phyloP scores from a whole-genome alignment of 1,284 basidiomycete genomes.

The Sanghuangporus weigelae region DNA sequence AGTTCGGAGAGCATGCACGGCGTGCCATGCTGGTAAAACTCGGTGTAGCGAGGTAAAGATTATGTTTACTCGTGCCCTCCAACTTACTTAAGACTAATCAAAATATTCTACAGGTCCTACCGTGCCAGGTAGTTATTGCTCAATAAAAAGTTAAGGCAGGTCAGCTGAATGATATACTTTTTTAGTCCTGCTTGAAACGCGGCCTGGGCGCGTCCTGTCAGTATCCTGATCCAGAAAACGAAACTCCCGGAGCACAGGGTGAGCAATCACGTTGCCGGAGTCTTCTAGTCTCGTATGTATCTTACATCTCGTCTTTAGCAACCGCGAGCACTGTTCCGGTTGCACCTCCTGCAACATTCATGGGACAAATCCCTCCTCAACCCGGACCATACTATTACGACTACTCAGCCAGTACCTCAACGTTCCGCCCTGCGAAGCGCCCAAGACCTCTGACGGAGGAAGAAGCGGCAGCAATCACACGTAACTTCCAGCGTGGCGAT shows the following conservation, averaged over 20 bases:
- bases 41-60: constrained; percentile 54
- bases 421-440: constrained; percentile 70
- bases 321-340: neutral
- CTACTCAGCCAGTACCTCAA: constrained; percentile 70
- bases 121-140: constrained; percentile 55
- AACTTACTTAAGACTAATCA: neutral
- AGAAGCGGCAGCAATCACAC: constrained; percentile 71
- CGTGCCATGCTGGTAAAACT: constrained; percentile 77
- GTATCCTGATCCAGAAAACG: constrained; percentile 71
- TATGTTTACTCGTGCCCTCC: neutral
- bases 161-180: constrained; percentile 15
- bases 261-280: neutral
- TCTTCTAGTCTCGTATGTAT: neutral
- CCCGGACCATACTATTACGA: constrained; percentile 65
- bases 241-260: constrained; percentile 31
- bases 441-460: constrained; percentile 72
- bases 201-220: constrained; percentile 60
- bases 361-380: constrained; percentile 7
- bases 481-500: constrained; percentile 71
- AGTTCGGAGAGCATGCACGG: constrained; percentile 67
- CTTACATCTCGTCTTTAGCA: neutral
- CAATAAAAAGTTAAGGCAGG: neutral
- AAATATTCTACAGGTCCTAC: constrained; percentile 37
- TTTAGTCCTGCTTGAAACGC: constrained; percentile 70
- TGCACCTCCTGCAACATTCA: constrained; percentile 7